Percentiles rank a stretch among this genome's conserved stretches.
Evolutionary conservation across 2,329 filamentous ascomycete species (phyloP).

Genomic region (Grosmannia penicillata): DNA sequence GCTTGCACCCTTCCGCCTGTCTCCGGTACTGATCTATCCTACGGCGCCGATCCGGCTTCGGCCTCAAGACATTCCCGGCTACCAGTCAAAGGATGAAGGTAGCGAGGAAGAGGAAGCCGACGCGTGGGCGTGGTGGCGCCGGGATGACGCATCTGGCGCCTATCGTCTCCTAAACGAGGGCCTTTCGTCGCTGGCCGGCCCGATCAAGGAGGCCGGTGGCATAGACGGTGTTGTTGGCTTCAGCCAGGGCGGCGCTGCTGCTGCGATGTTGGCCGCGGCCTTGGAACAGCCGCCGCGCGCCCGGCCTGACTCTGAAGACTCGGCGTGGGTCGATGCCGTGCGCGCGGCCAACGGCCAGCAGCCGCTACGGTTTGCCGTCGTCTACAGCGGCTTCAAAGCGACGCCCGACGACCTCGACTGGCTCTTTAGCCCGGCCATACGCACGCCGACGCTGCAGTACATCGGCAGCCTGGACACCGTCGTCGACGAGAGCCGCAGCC

Average conservation of each 20-base stretch:
- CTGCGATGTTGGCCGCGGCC: conserved; percentile 57
- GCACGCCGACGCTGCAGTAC: conserved; percentile 68
- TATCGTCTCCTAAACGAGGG: conserved; percentile 61
- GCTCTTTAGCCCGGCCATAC: conserved; percentile 61
- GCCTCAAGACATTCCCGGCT: conserved; percentile 56
- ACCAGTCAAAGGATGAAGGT: conserved; percentile 18
- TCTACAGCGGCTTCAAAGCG: conserved; percentile 65
- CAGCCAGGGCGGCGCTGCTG: conserved; percentile 61
- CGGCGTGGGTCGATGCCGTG: conserved; percentile 29
- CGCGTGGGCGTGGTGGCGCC: conserved; percentile 72
- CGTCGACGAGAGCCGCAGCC: conserved; percentile 62
- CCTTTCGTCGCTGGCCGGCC: conserved; percentile 44
- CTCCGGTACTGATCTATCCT: conserved; percentile 47
- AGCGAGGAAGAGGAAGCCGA: conserved; percentile 32
- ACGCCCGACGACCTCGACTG: conserved; percentile 45
- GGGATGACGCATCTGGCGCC: conserved; percentile 44
- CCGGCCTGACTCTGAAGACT: conserved; percentile 15
- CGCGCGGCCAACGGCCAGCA: conserved; percentile 31
- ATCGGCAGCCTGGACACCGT: conserved; percentile 76
- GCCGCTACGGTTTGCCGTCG: conserved; percentile 52
- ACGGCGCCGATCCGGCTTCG: conserved; percentile 51
- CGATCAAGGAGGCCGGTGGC: conserved; percentile 47
- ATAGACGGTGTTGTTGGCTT: conserved; percentile 74
- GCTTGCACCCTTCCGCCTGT: conserved; percentile 44
- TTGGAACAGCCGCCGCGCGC: conserved; percentile 38